Conservation (phyloP, 1,284 basidiomycete species). For the Malassezia obtusa region DNA sequence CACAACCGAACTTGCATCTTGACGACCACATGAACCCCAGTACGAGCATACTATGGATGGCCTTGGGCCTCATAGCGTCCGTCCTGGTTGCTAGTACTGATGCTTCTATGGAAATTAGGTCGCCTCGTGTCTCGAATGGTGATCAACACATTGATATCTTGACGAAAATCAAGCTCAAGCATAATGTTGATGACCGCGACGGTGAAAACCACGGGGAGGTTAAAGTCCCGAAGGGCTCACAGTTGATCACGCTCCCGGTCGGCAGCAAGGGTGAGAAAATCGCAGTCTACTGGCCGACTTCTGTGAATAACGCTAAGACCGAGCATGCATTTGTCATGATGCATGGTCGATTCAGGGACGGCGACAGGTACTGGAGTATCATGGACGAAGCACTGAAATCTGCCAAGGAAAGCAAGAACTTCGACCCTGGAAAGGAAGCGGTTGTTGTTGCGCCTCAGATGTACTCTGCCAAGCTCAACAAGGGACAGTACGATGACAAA, state of each 20-base stretch:
- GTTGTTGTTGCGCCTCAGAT: conserved; percentile 41
- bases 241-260: conserved; percentile 23
- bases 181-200: background rate
- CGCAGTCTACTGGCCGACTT: conserved; percentile 27
- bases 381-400: conserved; percentile 28
- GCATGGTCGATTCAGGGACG: conserved; percentile 38
- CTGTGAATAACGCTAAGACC: conserved; percentile 18
- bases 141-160: too few relatives aligned
- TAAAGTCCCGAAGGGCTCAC: conserved; percentile 24
- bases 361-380: conserved; percentile 30
- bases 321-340: conserved; percentile 42
- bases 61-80: background rate
- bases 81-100: background rate
- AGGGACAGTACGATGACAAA: conserved; percentile 27
- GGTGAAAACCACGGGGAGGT: conserved; percentile 22
- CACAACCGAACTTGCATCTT: too few relatives aligned
- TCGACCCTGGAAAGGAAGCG: conserved; percentile 20
- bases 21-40: too few relatives aligned
- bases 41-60: background rate
- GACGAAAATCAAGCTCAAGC: background rate
- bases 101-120: too few relatives aligned
- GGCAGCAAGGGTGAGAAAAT: conserved; percentile 18
- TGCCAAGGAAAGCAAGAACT: conserved; percentile 20
- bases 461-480: conserved; percentile 29
- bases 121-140: too few relatives aligned